Conservation (phyloP, 148 eudicot species). For the Salicornia ramosissima region DNA sequence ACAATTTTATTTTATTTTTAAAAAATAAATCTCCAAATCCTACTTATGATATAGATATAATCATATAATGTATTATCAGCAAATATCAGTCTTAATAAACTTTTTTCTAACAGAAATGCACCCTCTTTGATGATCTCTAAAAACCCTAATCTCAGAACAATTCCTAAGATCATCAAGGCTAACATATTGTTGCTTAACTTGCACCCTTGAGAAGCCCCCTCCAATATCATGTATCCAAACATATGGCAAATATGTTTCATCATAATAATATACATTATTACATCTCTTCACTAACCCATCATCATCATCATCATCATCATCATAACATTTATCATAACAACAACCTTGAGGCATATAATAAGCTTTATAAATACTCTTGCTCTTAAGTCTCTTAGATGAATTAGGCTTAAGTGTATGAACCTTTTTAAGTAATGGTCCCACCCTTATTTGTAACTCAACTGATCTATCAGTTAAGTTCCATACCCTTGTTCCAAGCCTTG, state of each 20-base stretch:
- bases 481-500: constrained; percentile 49
- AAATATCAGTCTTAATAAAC: constrained; percentile 44
- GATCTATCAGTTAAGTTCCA: constrained; percentile 66
- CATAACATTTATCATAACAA: too few relatives aligned
- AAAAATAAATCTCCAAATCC: too few relatives aligned
- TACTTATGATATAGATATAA: too few relatives aligned
- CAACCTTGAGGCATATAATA: constrained; percentile 59
- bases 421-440: constrained; percentile 65
- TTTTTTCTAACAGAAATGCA: constrained; percentile 66
- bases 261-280: constrained; percentile 41
- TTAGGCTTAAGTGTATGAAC: constrained; percentile 65
- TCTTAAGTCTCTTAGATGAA: constrained; percentile 60
- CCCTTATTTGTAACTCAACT: constrained; percentile 73
- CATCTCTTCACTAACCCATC: constrained; percentile 28
- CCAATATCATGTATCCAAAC: constrained; percentile 73
- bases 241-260: constrained; percentile 73
- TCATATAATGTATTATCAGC: too few relatives aligned
- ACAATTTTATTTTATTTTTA: too few relatives aligned
- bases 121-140: constrained; percentile 71
- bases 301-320: constrained; percentile 10
- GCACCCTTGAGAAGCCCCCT: constrained; percentile 61
- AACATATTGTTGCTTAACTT: constrained; percentile 70
- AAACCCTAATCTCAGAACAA: constrained; percentile 72
- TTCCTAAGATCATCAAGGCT: constrained; percentile 84
- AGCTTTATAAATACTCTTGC: constrained; percentile 68